Evolutionary conservation across 2,329 filamentous ascomycete genomes (phyloP).

Genomic region (Whalleya microplaca): DNA sequence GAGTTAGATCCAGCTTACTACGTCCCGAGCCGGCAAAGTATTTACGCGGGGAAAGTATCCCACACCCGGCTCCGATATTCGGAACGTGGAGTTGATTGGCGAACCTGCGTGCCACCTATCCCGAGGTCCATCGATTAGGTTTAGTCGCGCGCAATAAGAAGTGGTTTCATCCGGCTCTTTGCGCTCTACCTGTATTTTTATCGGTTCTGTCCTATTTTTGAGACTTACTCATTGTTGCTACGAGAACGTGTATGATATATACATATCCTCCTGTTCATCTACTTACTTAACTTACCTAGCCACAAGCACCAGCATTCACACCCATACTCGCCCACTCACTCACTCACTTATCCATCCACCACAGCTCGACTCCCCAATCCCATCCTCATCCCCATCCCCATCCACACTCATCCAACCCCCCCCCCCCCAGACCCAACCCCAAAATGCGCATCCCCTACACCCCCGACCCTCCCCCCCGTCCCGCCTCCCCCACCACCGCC

Average conservation of each 20-base stretch:
- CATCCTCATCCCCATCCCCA: neutral
- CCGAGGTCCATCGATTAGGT: neutral
- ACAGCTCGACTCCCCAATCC: neutral
- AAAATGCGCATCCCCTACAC: slow-evolving; percentile 72
- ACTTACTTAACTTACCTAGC: neutral
- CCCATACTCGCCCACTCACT: neutral
- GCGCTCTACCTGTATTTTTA: neutral
- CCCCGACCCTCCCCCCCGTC: slow-evolving; percentile 50
- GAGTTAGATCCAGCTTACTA: neutral
- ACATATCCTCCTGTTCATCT: neutral
- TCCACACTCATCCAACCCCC: too few relatives aligned
- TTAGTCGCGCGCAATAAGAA: neutral
- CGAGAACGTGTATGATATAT: neutral
- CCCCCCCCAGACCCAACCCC: slow-evolving; percentile 5
- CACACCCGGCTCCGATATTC: neutral
- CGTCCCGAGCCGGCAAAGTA: neutral
- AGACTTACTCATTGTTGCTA: too few relatives aligned
- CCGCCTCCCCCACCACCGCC: slow-evolving; percentile 48
- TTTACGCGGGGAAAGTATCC: neutral
- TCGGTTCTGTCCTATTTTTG: too few relatives aligned
- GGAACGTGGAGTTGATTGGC: neutral
- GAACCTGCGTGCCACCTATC: neutral
- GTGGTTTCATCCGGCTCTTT: neutral
- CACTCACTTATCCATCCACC: neutral
- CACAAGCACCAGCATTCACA: too few relatives aligned